Evolutionary conservation across 106 monocot species (phyloP).

Genomic region (Apostasia ramifera): DNA sequence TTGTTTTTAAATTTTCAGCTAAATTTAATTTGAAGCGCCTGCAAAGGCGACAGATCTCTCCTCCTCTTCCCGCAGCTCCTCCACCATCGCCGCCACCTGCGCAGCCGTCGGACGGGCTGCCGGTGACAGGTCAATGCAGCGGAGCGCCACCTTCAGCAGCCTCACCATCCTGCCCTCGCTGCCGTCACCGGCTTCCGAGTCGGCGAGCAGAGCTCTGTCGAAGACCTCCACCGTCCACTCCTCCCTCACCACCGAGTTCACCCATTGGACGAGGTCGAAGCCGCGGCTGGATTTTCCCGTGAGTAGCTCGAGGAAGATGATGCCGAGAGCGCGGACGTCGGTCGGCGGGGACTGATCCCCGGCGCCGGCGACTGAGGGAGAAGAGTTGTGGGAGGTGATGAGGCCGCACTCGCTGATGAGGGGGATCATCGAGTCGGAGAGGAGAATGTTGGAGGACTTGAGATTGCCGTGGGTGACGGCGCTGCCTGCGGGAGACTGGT

Average conservation of each 20-base stretch:
- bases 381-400: not conserved
- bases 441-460: conserved; percentile 38
- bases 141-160: conserved; percentile 29
- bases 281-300: conserved; percentile 32
- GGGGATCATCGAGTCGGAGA: conserved; percentile 18
- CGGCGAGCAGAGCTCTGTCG: conserved; percentile 15
- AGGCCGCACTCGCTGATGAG: conserved; percentile 44
- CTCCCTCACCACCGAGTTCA: conserved; percentile 35
- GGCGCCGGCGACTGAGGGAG: too few relatives aligned
- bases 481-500: conserved; percentile 8
- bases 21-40: too few relatives aligned
- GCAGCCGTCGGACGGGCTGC: conserved; percentile 20
- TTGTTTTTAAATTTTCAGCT: too few relatives aligned
- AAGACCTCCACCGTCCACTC: conserved; percentile 54
- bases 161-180: conserved; percentile 34
- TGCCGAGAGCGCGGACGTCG: conserved; percentile 20
- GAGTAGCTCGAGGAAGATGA: conserved; percentile 42
- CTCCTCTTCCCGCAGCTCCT: conserved; percentile 26
- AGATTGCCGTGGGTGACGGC: conserved; percentile 35
- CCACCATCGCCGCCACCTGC: conserved; percentile 17
- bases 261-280: conserved; percentile 31
- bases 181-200: not conserved
- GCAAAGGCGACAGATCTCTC: not conserved
- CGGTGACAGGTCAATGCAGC: conserved; percentile 17
- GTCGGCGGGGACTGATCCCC: not conserved